These are phyloP conservation scores for Candida hispaniensis DNA, from an alignment of 805 yeast genomes.

Conservation along the genomic window DNA sequence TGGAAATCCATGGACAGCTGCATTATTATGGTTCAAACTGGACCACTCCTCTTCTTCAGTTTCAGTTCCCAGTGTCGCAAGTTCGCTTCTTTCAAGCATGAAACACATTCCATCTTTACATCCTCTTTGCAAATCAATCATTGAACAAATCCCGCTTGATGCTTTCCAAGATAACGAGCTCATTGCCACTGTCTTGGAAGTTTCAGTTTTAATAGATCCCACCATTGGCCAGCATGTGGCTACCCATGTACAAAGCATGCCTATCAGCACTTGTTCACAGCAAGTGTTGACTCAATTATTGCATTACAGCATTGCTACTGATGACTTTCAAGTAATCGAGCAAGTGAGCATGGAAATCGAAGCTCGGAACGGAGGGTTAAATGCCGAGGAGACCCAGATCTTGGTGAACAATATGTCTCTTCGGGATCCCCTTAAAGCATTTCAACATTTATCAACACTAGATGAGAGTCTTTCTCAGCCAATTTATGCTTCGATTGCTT, in stretches of 20 bases:
- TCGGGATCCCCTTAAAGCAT: conserved; percentile 1
- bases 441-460: conserved; percentile 2
- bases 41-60: background rate
- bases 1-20: conserved; percentile 12
- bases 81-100: background rate
- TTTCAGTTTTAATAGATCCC: conserved; percentile 1
- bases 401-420: conserved; percentile 8
- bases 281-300: conserved; percentile 8
- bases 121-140: conserved; percentile 1
- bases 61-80: background rate
- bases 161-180: background rate
- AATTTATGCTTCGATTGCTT: conserved; percentile 9
- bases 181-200: conserved; percentile 5
- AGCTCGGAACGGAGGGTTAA: conserved; percentile 6
- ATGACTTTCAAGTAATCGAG: conserved; percentile 5
- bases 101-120: conserved; percentile 2
- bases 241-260: background rate
- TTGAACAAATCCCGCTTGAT: no score
- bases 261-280: background rate
- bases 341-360: conserved; percentile 4
- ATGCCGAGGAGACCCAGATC: conserved; percentile 4
- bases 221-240: background rate
- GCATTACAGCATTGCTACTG: conserved; percentile 8
- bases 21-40: conserved; percentile 1
- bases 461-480: conserved; percentile 2